phyloP scores from a whole-genome alignment of 2,329 filamentous ascomycete genomes.

The Fusarium sp. region DNA sequence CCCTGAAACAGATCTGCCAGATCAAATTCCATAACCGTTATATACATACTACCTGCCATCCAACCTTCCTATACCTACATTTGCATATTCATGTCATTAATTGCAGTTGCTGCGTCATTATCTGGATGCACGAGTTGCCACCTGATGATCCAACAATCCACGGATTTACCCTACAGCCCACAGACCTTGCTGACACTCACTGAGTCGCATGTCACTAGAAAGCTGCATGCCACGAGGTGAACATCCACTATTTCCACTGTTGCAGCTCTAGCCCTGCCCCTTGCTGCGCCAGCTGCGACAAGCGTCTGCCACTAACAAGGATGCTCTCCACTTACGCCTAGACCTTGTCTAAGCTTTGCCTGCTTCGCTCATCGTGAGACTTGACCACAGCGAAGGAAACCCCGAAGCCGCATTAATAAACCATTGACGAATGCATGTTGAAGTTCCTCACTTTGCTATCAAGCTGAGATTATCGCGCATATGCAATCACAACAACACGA shows the following conservation, averaged over 20 bases:
- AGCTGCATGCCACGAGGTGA: slow-evolving; percentile 45
- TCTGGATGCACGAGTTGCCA: slow-evolving; percentile 1
- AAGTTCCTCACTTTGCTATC: background rate
- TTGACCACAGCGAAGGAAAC: slow-evolving; percentile 6
- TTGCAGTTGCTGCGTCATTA: slow-evolving; percentile 29
- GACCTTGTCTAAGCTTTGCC: slow-evolving; percentile 32
- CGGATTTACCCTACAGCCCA: slow-evolving; percentile 38
- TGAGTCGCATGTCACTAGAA: slow-evolving; percentile 13
- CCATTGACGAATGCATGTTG: slow-evolving; percentile 35
- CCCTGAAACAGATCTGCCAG: slow-evolving; percentile 23
- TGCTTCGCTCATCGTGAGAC: slow-evolving; percentile 11
- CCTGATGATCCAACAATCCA: slow-evolving; percentile 21
- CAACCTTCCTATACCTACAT: slow-evolving; percentile 29
- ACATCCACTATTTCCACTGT: slow-evolving; percentile 30
- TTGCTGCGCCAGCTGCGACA: slow-evolving; percentile 42
- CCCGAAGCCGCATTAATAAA: slow-evolving; percentile 35
- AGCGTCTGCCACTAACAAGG: slow-evolving; percentile 35
- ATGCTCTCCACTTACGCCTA: slow-evolving; percentile 41
- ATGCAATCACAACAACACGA: background rate
- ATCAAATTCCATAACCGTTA: background rate
- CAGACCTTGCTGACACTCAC: slow-evolving; percentile 6
- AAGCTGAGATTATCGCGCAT: background rate
- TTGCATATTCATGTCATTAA: background rate
- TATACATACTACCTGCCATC: slow-evolving; percentile 6
- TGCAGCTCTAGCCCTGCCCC: slow-evolving; percentile 45